Base-by-base conservation (phyloP, 441 rosid genomes). In the Lepidium campestre region DNA sequence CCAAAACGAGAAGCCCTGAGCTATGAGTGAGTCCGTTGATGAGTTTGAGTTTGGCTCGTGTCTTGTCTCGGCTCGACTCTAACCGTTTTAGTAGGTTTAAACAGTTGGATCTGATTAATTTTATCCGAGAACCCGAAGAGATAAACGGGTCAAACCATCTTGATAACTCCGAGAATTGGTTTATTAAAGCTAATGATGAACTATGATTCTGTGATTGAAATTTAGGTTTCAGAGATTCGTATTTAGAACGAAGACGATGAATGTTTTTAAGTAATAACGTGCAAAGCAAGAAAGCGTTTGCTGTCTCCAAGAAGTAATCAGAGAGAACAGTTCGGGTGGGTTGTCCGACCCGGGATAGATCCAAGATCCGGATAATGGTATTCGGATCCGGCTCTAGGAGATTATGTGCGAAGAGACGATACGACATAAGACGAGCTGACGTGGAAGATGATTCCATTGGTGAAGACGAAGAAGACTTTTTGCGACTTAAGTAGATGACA, bases 401-500 rank as follows among this genome's bases (percentile, higher is more conserved):
- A 29, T 86, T 77, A 40, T 91, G 86, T 0, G 85, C 83, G 20
- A 88, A 85, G 65, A 91, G 85, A 5, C 96, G 83, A 53, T 88
- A 91, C 1, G 97, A 91, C 8, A 88, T 67, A 36, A 91, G 96
- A 10, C 93, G 91, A 56, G 78, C 87, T 6, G 91, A 82, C 1
- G 90, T 68, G 60, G 85, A 81, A 5, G 85, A 78, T 10, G 76
- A 72, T 19, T 80, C 83, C 4, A 78, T 40, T 0, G 79, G 73
- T 44, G 74, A 70, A 31, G 77, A 45, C 4, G 75, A 69, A 31
- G 49, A 48, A 10, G 70, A 53, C n/a, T 27, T 67, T 49, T 29
- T 29, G 17, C 74, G 69, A 20, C 74, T 66, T 10, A 86, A 40
- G 0, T 79, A 34, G 0, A 76, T 45, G 37, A 84, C 90, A 32